Base-by-base conservation (phyloP, 139 green algal species). In the Marvania coccoides region DNA sequence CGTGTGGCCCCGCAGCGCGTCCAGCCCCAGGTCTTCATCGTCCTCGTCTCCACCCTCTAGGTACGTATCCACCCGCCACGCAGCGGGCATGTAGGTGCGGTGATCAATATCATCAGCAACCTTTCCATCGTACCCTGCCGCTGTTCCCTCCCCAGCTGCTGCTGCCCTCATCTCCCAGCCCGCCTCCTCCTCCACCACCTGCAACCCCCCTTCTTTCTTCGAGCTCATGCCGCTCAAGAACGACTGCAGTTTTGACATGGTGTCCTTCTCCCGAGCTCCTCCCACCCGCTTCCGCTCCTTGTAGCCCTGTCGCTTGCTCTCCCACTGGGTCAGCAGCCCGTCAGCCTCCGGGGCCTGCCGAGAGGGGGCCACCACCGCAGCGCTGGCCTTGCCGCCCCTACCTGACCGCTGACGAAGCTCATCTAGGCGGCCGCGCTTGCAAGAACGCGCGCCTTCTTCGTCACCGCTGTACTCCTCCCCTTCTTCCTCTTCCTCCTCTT, bases 261-360 rank as follows among this genome's bases (percentile, higher is more conserved):
- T 94, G 61, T 83, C 74, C 60, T 87, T 85, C 64, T 94, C 81
- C 3, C 88, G 68, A 13, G 67, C 33, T 10, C 81, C 81, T 29
- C 65, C 69, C 47, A 85, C 38, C 68, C 60, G 39, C 63, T 84
- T 84, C 30, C 82, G 74, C 66, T 83, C 76, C 79, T 90, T 89
- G 77, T 87, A 91, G 60, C 81, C 58, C 69, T 86, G 74, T 14
- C 69, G 63, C 63, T 61, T 64, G n/a, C 53, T 71, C 75, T 94
- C 79, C 78, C 79, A 92, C 0, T 72, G 65, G 26, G 83, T 90
- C 26, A 94, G 70, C 68, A 94, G 75, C 37, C 90, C 82, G 54
- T 91, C 79, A 2, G 68, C 69, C n/a, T 86, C 76, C 31, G 28
- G 24, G 13, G 62, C 69, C 47, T 69, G 51, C 46, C 30, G 54